These are phyloP conservation scores for Capsicum baccatum DNA, from an alignment of 257 asterid species.

Conservation along the genomic window DNA sequence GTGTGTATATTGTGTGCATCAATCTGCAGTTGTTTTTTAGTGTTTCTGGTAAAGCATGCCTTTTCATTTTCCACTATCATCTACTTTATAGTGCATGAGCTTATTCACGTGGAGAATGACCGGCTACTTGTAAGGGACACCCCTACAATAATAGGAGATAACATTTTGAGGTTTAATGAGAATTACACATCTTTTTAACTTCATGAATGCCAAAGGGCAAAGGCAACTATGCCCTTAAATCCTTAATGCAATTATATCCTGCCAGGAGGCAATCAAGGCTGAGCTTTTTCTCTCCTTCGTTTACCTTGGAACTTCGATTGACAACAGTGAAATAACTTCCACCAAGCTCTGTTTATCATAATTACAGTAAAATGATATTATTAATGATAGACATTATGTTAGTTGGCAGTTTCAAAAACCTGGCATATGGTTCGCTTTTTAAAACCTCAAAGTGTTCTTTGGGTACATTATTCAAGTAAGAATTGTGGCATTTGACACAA, in stretches of 20 bases:
- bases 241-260: background rate
- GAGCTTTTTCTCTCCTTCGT: background rate
- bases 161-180: background rate
- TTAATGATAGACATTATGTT: background rate
- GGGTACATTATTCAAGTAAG: background rate
- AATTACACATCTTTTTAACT: background rate
- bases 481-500: background rate
- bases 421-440: background rate
- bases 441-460: background rate
- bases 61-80: background rate
- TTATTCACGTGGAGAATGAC: background rate
- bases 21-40: background rate
- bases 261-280: background rate
- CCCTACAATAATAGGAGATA: background rate
- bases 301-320: background rate
- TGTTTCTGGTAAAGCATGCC: background rate
- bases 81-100: constrained; percentile 19
- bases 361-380: constrained; percentile 1
- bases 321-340: constrained; percentile 11
- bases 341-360: background rate
- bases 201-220: background rate
- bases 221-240: constrained; percentile 10
- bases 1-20: constrained; percentile 8
- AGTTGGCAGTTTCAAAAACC: background rate
- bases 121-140: background rate